Conservation (phyloP, 352 stramenopile genomes). For the Pythium sukuiense region DNA sequence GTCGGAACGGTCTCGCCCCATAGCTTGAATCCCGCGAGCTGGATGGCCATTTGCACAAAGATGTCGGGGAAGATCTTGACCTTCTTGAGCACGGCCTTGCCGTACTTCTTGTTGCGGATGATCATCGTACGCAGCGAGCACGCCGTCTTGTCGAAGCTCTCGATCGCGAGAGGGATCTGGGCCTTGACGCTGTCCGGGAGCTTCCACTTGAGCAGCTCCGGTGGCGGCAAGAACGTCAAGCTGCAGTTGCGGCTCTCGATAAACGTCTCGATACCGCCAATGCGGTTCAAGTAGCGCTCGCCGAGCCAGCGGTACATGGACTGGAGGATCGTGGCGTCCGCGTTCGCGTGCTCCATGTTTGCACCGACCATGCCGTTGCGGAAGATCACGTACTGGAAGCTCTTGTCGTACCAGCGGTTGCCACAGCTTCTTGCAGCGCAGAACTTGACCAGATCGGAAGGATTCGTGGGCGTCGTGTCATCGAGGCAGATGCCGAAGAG, state of each 20-base stretch:
- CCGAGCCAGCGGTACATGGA: conserved; percentile 66
- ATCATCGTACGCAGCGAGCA: conserved; percentile 78
- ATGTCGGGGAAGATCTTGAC: conserved; percentile 89
- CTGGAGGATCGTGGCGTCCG: conserved; percentile 89
- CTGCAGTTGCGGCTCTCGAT: conserved; percentile 52
- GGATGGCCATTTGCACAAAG: conserved; percentile 94
- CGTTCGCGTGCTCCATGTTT: conserved; percentile 94
- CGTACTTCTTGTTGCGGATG: conserved; percentile 79
- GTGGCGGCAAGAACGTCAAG: conserved; percentile 52
- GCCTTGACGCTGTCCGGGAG: conserved; percentile 37
- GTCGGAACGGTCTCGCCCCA: conserved; percentile 89
- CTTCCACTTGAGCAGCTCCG: conserved; percentile 55
- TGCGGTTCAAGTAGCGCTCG: conserved; percentile 62
- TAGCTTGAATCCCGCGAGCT: conserved; percentile 89
- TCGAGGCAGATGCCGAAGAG: not conserved
- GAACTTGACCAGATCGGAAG: not conserved
- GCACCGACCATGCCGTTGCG: conserved; percentile 91
- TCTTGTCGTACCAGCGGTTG: conserved; percentile 97
- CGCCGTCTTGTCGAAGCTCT: conserved; percentile 69
- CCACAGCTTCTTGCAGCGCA: conserved; percentile 37
- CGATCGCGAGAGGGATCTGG: conserved; percentile 51
- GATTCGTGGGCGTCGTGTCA: not conserved
- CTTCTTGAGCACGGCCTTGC: conserved; percentile 76
- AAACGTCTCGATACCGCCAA: conserved; percentile 60
- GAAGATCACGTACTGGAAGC: conserved; percentile 93